A percentile compares a stretch with the other conserved stretches of the same genome.
These are phyloP conservation scores for Exsudoporus frostii DNA, from an alignment of 768 basidiomycete genomes.

Conservation along the genomic window DNA sequence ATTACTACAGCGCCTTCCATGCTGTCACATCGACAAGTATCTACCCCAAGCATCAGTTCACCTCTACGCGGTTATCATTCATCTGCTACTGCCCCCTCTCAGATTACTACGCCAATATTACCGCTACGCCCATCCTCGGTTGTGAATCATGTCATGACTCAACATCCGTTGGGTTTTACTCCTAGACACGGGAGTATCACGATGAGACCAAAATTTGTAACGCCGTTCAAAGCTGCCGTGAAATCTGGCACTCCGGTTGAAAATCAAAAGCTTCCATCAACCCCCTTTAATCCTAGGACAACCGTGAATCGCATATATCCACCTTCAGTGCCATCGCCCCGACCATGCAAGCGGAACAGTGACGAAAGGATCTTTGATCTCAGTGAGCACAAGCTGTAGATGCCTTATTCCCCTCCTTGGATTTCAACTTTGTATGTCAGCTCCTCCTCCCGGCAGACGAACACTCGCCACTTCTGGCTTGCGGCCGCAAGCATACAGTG, in stretches of 20 bases:
- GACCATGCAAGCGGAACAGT: conserved; percentile 5
- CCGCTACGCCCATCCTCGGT: conserved; percentile 35
- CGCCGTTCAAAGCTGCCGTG: conserved; percentile 60
- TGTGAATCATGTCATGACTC: conserved; percentile 12
- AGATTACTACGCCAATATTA: conserved; percentile 21
- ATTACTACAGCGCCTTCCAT: conserved; percentile 17
- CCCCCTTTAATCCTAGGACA: background rate
- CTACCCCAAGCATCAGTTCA: conserved; percentile 31
- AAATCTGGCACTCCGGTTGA: conserved; percentile 36
- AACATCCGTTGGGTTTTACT: conserved; percentile 25
- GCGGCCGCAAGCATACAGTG: conserved; percentile 44
- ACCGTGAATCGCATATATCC: conserved; percentile 23
- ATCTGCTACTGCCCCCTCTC: conserved; percentile 5
- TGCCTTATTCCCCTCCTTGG: background rate
- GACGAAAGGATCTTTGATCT: conserved; percentile 37
- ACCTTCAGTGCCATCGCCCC: conserved; percentile 11
- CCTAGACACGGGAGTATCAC: conserved; percentile 28
- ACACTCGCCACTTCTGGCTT: conserved; percentile 50
- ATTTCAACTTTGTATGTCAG: conserved; percentile 20
- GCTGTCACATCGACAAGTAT: conserved; percentile 11
- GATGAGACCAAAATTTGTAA: conserved; percentile 45
- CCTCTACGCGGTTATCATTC: conserved; percentile 11
- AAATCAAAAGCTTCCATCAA: background rate
- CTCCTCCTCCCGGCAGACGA: conserved; percentile 36
- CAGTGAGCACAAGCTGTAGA: conserved; percentile 33